phyloP scores from a whole-genome alignment of 768 basidiomycete genomes.

The Solioccasus polychromus region DNA sequence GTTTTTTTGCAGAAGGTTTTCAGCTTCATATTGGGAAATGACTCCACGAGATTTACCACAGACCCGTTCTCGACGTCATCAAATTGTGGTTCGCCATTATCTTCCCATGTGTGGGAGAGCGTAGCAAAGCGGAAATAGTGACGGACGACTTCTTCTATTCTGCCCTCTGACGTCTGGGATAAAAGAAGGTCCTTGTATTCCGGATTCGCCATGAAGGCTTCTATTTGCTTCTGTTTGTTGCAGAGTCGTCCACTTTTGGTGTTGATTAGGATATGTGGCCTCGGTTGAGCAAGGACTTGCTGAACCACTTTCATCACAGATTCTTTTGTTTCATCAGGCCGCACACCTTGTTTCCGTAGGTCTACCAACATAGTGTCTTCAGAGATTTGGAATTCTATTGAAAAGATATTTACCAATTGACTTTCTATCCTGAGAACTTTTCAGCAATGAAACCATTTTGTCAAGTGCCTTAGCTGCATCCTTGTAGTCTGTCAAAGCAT shows the following conservation, averaged over 20 bases:
- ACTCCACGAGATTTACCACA: conserved; percentile 4
- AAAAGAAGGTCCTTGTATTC: conserved; percentile 14
- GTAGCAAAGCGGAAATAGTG: conserved; percentile 17
- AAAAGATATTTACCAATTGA: conserved; percentile 3
- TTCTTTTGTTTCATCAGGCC: not conserved
- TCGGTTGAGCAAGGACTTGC: not conserved
- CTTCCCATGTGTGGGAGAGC: conserved; percentile 24
- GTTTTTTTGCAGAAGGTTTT: conserved; percentile 12
- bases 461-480: conserved; percentile 16
- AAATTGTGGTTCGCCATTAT: conserved; percentile 4
- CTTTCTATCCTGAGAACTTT: not conserved
- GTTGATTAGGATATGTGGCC: conserved; percentile 14
- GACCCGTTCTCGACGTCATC: not conserved
- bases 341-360: conserved; percentile 7
- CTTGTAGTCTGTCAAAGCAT: not conserved
- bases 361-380: conserved; percentile 1
- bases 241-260: conserved; percentile 16
- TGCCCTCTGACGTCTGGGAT: not conserved
- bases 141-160: not conserved
- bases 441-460: not conserved
- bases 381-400: not conserved
- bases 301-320: conserved; percentile 1
- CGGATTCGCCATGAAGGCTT: conserved; percentile 9
- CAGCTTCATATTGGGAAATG: conserved; percentile 5
- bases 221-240: conserved; percentile 6